A percentile compares a stretch with the other conserved stretches of the same genome.
Conservation (phyloP, 2,329 filamentous ascomycete genomes). For the Neophaeococcomyces mojaviensis region DNA sequence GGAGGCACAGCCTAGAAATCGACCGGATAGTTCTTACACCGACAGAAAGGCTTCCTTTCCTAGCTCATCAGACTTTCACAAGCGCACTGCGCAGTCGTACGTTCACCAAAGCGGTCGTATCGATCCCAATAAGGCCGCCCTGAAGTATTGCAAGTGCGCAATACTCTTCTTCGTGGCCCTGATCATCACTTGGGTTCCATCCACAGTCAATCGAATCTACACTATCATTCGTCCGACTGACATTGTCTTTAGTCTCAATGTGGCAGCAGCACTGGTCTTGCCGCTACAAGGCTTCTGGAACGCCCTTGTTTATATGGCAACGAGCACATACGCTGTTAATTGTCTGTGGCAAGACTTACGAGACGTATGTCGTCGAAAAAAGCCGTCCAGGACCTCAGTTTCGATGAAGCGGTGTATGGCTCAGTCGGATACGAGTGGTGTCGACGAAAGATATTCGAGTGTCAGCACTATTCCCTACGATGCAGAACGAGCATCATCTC, state of each 20-base stretch:
- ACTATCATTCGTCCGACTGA: slow-evolving; percentile 52
- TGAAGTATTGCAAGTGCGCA: slow-evolving; percentile 34
- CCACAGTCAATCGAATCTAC: slow-evolving; percentile 69
- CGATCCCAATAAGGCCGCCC: slow-evolving; percentile 31
- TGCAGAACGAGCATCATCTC: not conserved
- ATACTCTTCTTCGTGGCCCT: slow-evolving; percentile 36
- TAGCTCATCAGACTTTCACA: not conserved
- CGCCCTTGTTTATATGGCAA: slow-evolving; percentile 65
- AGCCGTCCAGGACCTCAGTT: not conserved
- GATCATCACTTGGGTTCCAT: slow-evolving; percentile 51
- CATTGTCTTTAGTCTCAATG: slow-evolving; percentile 54
- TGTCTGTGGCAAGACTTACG: slow-evolving; percentile 5
- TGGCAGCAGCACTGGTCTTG: slow-evolving; percentile 65
- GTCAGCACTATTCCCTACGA: not conserved
- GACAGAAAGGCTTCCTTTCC: slow-evolving; percentile 1
- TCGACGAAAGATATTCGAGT: not conserved
- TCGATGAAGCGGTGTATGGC: not conserved
- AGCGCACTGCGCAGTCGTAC: not conserved
- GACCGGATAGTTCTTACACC: not conserved
- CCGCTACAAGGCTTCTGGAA: slow-evolving; percentile 84
- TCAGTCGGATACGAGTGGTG: not conserved
- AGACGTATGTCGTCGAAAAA: not conserved
- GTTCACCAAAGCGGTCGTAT: slow-evolving; percentile 9
- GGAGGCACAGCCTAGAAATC: not conserved
- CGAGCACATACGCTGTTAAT: slow-evolving; percentile 59